Conservation (phyloP, 257 asterid genomes). For the Ocimum tenuiflorum region DNA sequence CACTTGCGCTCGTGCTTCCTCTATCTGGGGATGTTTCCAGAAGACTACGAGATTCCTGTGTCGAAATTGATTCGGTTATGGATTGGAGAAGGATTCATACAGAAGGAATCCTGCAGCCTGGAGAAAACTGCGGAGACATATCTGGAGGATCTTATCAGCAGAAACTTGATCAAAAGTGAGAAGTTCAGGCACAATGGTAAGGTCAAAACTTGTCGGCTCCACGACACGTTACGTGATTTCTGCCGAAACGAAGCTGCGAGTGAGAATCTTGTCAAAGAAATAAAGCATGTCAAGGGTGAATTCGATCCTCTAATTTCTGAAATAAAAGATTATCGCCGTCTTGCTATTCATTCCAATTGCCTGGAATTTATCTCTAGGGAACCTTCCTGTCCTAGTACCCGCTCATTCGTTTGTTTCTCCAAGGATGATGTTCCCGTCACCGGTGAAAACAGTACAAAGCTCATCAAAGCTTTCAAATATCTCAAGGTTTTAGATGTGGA, state of each 20-base stretch:
- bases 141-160: neutral
- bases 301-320: neutral
- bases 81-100: slow-evolving; percentile 12
- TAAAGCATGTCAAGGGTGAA: neutral
- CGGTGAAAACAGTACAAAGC: neutral
- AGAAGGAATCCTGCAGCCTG: neutral
- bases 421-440: neutral
- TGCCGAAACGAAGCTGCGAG: neutral
- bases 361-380: neutral
- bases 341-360: neutral
- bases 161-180: neutral
- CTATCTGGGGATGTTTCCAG: neutral
- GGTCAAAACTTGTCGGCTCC: neutral
- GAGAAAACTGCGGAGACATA: neutral
- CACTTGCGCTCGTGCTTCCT: slow-evolving; percentile 3
- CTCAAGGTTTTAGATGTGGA: slow-evolving; percentile 4
- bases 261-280: neutral
- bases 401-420: neutral
- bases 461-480: neutral
- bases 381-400: neutral
- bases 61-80: neutral
- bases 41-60: neutral
- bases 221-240: neutral
- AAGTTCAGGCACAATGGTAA: neutral
- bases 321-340: neutral